phyloP scores from a whole-genome alignment of 306 rosid genomes.

The Malus orientalis region DNA sequence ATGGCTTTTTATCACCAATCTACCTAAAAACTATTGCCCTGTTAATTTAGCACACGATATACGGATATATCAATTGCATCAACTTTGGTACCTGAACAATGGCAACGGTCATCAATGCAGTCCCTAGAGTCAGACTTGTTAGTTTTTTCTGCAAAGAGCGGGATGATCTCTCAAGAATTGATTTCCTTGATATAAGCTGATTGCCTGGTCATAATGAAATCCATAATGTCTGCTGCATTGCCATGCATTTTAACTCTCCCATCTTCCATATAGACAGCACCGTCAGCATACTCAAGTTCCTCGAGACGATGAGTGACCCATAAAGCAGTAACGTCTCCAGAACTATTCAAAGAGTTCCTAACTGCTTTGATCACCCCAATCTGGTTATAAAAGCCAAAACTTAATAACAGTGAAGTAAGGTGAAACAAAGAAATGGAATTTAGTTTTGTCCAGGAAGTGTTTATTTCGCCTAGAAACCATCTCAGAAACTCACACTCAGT shows the following conservation, averaged over 20 bases:
- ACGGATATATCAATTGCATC: background rate
- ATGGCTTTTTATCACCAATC: background rate
- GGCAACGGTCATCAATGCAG: too few species aligned
- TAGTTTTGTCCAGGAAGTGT: background rate
- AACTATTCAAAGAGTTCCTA: slow-evolving; percentile 47
- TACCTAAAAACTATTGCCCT: background rate
- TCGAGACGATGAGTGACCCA: slow-evolving; percentile 92
- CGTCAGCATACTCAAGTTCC: slow-evolving; percentile 78
- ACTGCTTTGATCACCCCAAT: slow-evolving; percentile 72
- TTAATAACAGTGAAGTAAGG: background rate
- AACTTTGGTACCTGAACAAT: too few species aligned
- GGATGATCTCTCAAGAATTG: slow-evolving; percentile 21
- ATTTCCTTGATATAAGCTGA: slow-evolving; percentile 57
- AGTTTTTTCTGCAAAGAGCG: background rate
- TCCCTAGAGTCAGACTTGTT: background rate
- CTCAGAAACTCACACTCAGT: background rate
- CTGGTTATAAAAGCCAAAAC: slow-evolving; percentile 23
- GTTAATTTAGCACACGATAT: background rate
- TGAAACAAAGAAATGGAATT: background rate
- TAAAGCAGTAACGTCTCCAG: slow-evolving; percentile 65
- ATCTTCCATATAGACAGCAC: slow-evolving; percentile 82
- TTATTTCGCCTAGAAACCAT: background rate
- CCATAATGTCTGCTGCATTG: slow-evolving; percentile 38
- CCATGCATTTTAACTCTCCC: slow-evolving; percentile 63
- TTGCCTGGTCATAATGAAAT: slow-evolving; percentile 55